Conservation (phyloP, 495 filamentous ascomycete genomes). For the Sphaerosporella brunnea region DNA sequence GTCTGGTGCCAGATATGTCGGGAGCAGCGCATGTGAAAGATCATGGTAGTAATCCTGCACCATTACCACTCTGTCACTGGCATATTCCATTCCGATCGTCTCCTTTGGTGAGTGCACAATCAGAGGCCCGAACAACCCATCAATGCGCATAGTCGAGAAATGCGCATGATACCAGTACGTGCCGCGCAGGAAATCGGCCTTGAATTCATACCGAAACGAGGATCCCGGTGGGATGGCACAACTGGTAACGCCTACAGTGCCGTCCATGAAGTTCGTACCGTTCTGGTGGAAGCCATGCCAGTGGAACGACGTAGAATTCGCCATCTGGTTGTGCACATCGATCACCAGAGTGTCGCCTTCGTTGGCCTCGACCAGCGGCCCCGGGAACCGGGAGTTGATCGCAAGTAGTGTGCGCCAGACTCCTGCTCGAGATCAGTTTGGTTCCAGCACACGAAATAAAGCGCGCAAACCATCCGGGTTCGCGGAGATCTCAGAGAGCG, state of each 20-base stretch:
- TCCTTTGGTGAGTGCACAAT: constrained; percentile 35
- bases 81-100: constrained; percentile 27
- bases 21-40: constrained; percentile 32
- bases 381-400: constrained; percentile 40
- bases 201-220: constrained; percentile 36
- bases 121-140: constrained; percentile 41
- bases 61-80: constrained; percentile 36
- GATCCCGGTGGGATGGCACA: constrained; percentile 46
- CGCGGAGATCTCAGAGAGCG: constrained; percentile 29
- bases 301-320: constrained; percentile 34
- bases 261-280: constrained; percentile 46
- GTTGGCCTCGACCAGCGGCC: constrained; percentile 35
- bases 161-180: constrained; percentile 26
- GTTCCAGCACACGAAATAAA: constrained; percentile 21
- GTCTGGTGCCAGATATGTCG: constrained; percentile 34
- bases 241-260: constrained; percentile 41
- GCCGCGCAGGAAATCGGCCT: constrained; percentile 11
- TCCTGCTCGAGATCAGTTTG: constrained; percentile 26
- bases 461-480: constrained; percentile 27
- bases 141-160: constrained; percentile 21
- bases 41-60: constrained; percentile 44
- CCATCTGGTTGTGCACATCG: constrained; percentile 24
- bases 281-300: constrained; percentile 54
- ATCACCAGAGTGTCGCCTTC: constrained; percentile 22
- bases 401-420: constrained; percentile 36